Percentiles rank a stretch among this genome's conserved stretches.
Conservation (phyloP, 106 monocot genomes). For the Platanthera guangdongensis region DNA sequence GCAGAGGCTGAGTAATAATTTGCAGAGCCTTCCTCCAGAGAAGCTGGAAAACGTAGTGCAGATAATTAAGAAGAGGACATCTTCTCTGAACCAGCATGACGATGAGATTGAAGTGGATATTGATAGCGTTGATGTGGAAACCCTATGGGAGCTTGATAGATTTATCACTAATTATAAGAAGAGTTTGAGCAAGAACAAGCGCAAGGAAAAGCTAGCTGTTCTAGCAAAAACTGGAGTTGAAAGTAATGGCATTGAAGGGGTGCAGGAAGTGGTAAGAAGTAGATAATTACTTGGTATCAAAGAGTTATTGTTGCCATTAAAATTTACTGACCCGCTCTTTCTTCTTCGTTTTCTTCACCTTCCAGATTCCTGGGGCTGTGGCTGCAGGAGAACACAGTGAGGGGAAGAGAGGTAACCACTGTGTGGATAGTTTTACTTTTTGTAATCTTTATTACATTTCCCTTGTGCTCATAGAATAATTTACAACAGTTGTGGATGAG, state of each 20-base stretch:
- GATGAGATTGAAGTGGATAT: slow-evolving; percentile 99
- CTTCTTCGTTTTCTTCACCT: neutral
- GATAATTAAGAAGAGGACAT: slow-evolving; percentile 92
- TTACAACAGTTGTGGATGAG: slow-evolving; percentile 21
- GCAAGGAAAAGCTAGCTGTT: slow-evolving; percentile 72
- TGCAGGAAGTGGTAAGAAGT: slow-evolving; percentile 28
- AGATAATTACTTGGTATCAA: neutral
- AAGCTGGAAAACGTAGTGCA: slow-evolving; percentile 82
- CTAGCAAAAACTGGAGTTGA: slow-evolving; percentile 24
- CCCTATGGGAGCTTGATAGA: slow-evolving; percentile 98
- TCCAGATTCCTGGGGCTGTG: slow-evolving; percentile 28
- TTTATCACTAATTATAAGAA: slow-evolving; percentile 96
- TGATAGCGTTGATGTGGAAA: slow-evolving; percentile 87
- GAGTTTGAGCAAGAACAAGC: slow-evolving; percentile 92
- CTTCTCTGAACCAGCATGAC: slow-evolving; percentile 77
- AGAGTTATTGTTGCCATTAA: neutral
- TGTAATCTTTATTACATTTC: neutral
- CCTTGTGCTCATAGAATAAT: neutral
- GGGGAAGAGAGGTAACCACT: slow-evolving; percentile 32
- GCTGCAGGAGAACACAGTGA: slow-evolving; percentile 29
- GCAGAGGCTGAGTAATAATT: slow-evolving; percentile 72
- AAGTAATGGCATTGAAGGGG: slow-evolving; percentile 13
- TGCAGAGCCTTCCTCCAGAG: slow-evolving; percentile 82
- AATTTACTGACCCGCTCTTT: slow-evolving; percentile 3
- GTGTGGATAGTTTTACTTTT: neutral